Evolutionary conservation across 495 filamentous ascomycete species (phyloP), one percentile per base, ranked within the genome.

Genomic region (Hypoxylon fragiforme): DNA sequence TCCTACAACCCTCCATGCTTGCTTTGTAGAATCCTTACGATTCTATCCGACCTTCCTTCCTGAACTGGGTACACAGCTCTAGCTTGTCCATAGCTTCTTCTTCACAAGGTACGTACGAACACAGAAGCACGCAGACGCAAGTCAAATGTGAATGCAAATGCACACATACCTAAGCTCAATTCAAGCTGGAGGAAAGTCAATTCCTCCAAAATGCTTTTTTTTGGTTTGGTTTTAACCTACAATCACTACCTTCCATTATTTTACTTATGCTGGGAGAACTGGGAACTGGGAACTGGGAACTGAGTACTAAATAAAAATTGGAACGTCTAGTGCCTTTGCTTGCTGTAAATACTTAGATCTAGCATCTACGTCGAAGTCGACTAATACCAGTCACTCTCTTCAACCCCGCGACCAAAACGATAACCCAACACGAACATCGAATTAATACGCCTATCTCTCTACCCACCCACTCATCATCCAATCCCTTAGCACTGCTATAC

Each of bases 331-430:
- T 28, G 18, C 3, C 30, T 19, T 6, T 44, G 26, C 24, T n/a
- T 44, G 13, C 14, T 54, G 44, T 60, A 50, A 31, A 49, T 50
- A 49, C 18, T 22, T 8, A 50, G 40, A 36, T 49, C 35, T n/a
- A 34, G 20, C 18, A 40, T 44, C 30, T 46, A 38, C 44, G 50
- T 35, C 42, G n/a, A n/a, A n/a, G n/a, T 47, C 51, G 14, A 38
- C 28, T 45, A 40, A 39, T 30, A 14, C 28, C 22, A 35, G 11
- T 34, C 9, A 38, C 13, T 18, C 36, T 40, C 24, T n/a, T n/a
- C n/a, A n/a, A n/a, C n/a, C n/a, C n/a, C n/a, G n/a, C n/a, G n/a
- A n/a, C n/a, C n/a, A n/a, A n/a, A n/a, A n/a, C n/a, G n/a, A n/a
- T n/a, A n/a, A n/a, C n/a, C n/a, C n/a, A n/a, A n/a, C n/a, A n/a